Evolutionary conservation across 2,329 filamentous ascomycete genomes (phyloP), one percentile per base, ranked within the genome.

Genomic region (Berkeleyomyces rouxiae): DNA sequence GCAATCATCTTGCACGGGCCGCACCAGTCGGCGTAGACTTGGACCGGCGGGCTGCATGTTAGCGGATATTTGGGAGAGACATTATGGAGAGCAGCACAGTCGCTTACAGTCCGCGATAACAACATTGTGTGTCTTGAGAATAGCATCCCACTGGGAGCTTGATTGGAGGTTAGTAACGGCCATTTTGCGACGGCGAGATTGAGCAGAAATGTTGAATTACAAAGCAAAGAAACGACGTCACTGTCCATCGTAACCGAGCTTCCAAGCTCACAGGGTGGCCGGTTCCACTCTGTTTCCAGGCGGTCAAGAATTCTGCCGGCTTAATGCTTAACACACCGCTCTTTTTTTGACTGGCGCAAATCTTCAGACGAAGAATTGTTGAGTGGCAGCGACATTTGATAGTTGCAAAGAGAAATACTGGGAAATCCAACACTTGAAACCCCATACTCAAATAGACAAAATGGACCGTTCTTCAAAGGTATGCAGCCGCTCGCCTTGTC

Each of bases 1-100:
- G 88, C 88, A 67, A 97, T 95, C 71, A 86, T 82, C 76, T 95
- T 95, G 82, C 91, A 96, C 70, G 92, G 90, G 63, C 86, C 87
- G 73, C 90, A 97, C 88, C 90, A 96, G 75, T 95, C 88, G 73
- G 92, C 92, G 71, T 93, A 95, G 79, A 96, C 90, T 95, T 69
- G 59, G 68, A 67, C 59, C 46, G 59, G 53, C 9, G 13, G 16
- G 13, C n/a, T 13, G 11, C 11, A 13, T 37, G 47, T 23, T 36
- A n/a, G 46, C 33, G 36, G 44, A 46, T 16, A 6, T 4, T 7
- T 7, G 1, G 33, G 23, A 7, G 60, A 10, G 1, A 10, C 6
- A 3, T 7, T 13, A 16, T 33, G 60, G n/a, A 5, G 7, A 36
- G 43, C 16, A n/a, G 16, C n/a, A 31, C 13, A 76, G 33, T 7